Conservation (phyloP, 1,284 basidiomycete species). For the Cutaneotrichosporon sp. region DNA sequence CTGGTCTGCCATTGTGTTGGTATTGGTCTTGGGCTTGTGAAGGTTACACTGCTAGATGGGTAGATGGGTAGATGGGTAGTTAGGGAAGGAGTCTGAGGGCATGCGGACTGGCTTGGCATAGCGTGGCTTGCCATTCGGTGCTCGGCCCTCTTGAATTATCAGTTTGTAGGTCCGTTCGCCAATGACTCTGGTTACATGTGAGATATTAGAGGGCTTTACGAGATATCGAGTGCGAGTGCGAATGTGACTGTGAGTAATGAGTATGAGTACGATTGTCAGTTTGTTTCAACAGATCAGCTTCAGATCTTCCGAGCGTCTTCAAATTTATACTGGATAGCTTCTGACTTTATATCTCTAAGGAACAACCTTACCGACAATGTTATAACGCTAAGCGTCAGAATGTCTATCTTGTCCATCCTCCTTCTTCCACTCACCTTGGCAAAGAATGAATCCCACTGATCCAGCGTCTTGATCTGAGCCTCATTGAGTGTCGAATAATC, state of each 20-base stretch:
- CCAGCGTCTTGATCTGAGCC: conserved; percentile 75
- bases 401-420: too few species aligned
- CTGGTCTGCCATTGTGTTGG: background rate
- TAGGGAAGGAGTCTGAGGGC: too few species aligned
- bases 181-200: too few species aligned
- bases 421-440: conserved; percentile 55
- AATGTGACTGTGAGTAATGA: too few species aligned
- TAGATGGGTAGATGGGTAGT: background rate
- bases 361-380: conserved; percentile 68
- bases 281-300: background rate
- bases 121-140: too few species aligned
- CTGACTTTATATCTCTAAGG: conserved; percentile 41
- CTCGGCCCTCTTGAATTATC: too few species aligned
- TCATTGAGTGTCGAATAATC: conserved; percentile 79
- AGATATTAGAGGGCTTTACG: too few species aligned
- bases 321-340: background rate
- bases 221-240: too few species aligned
- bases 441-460: conserved; percentile 87
- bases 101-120: too few species aligned
- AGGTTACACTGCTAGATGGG: background rate
- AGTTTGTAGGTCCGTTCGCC: too few species aligned
- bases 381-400: conserved; percentile 65
- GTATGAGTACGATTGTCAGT: too few species aligned
- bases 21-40: too few species aligned
- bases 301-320: background rate